Percentiles rank a stretch among this genome's conserved stretches.
phyloP scores from a whole-genome alignment of 768 basidiomycete species.

The Rhodotorula taiwanensis region DNA sequence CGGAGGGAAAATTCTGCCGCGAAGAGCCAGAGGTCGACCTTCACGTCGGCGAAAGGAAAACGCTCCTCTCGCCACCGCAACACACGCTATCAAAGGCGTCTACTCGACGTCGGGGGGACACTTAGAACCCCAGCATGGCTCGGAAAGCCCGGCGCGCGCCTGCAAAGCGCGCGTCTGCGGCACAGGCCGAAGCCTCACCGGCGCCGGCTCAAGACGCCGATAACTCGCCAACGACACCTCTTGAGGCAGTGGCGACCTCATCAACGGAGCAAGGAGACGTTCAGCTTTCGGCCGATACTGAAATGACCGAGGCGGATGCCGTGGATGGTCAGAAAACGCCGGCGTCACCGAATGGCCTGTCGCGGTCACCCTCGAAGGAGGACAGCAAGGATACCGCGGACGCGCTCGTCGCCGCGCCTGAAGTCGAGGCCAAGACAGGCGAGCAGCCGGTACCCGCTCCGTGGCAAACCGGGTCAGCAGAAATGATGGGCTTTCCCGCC shows the following conservation, averaged over 20 bases:
- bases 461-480: not conserved
- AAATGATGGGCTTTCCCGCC: not conserved
- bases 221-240: slow-evolving; percentile 1
- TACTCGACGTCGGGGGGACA: no score
- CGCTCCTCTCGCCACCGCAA: no score
- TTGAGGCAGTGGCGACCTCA: slow-evolving; percentile 8
- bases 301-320: not conserved
- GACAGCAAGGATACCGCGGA: no score
- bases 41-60: no score
- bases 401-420: no score
- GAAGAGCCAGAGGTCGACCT: no score
- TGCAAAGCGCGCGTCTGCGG: no score
- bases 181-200: not conserved
- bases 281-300: not conserved
- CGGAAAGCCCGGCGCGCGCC: not conserved
- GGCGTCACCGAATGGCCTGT: not conserved
- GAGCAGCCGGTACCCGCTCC: not conserved
- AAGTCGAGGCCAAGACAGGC: no score
- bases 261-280: not conserved
- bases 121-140: not conserved
- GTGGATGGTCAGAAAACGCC: slow-evolving; percentile 4
- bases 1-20: no score
- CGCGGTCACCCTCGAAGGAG: not conserved
- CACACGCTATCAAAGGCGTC: no score
- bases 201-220: not conserved